phyloP scores from a whole-genome alignment of 306 rosid genomes.

The Lathyrus oleraceus region DNA sequence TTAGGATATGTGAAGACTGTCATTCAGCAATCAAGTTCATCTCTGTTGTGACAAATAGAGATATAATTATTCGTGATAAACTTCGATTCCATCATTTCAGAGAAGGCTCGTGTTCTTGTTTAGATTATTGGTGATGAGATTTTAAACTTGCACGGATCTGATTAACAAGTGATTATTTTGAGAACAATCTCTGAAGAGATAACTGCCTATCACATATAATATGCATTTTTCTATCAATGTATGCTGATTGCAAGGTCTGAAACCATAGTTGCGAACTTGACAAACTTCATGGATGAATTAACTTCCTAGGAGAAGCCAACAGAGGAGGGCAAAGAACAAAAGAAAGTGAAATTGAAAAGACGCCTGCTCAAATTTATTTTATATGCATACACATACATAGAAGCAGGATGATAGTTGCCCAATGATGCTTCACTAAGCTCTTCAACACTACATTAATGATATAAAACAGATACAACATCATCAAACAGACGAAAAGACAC shows the following conservation, averaged over 20 bases:
- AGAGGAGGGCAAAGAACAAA: neutral
- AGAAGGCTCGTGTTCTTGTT: constrained; percentile 77
- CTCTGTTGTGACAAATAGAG: constrained; percentile 62
- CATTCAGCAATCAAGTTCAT: constrained; percentile 79
- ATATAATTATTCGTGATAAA: constrained; percentile 75
- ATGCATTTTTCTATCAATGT: neutral
- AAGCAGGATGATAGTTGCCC: neutral
- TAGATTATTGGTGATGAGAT: constrained; percentile 73
- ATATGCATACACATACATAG: neutral
- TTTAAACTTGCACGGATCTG: constrained; percentile 17
- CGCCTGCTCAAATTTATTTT: neutral
- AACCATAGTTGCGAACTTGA: constrained; percentile 7
- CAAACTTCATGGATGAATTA: neutral
- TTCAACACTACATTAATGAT: neutral
- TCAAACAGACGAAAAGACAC: constrained; percentile 12
- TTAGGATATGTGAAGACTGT: constrained; percentile 90
- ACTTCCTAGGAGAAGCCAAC: constrained; percentile 10
- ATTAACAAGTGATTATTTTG: constrained; percentile 14
- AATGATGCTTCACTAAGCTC: constrained; percentile 10
- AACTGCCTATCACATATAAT: neutral
- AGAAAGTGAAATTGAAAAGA: neutral
- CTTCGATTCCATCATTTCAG: constrained; percentile 83
- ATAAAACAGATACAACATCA: constrained; percentile 2
- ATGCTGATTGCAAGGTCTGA: neutral
- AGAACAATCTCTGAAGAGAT: neutral